phyloP scores from a whole-genome alignment of 768 basidiomycete species.

The Tricholoma saponaceum region DNA sequence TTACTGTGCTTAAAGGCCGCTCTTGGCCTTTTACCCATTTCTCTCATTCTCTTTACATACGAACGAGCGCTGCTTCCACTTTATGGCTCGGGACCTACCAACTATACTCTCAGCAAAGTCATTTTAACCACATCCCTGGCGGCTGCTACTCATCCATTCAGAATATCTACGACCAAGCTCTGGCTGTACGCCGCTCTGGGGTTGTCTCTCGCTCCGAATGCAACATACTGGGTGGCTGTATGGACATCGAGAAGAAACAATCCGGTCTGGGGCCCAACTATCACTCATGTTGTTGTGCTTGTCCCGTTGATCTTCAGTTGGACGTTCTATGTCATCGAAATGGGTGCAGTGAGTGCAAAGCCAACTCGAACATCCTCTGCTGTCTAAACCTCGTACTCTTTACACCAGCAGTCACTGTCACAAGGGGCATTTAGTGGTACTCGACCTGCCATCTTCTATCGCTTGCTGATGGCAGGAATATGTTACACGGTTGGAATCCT shows the following conservation, averaged over 20 bases:
- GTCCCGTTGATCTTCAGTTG: conserved; percentile 53
- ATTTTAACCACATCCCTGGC: conserved; percentile 30
- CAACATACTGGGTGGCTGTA: conserved; percentile 64
- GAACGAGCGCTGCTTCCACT: conserved; percentile 63
- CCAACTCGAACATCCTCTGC: background rate
- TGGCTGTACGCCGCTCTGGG: conserved; percentile 35
- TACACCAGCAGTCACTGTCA: conserved; percentile 4
- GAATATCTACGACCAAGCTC: conserved; percentile 25
- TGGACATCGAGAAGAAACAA: conserved; percentile 51
- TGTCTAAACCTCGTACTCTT: background rate
- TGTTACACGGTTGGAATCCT: conserved; percentile 22
- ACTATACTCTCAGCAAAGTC: conserved; percentile 39
- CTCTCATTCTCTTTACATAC: conserved; percentile 60
- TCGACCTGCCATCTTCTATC: conserved; percentile 13
- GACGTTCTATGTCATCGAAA: conserved; percentile 38
- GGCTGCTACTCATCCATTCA: conserved; percentile 36
- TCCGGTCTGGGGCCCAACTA: conserved; percentile 52
- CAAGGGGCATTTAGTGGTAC: background rate
- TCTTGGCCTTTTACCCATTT: conserved; percentile 28
- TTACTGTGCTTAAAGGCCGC: background rate
- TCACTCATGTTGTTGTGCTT: conserved; percentile 54
- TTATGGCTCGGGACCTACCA: conserved; percentile 59
- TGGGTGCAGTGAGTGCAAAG: conserved; percentile 17
- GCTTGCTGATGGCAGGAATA: conserved; percentile 20
- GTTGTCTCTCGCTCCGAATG: conserved; percentile 48